Base-by-base conservation (phyloP, 169 alveolate species). In the Plasmodium relictum region DNA sequence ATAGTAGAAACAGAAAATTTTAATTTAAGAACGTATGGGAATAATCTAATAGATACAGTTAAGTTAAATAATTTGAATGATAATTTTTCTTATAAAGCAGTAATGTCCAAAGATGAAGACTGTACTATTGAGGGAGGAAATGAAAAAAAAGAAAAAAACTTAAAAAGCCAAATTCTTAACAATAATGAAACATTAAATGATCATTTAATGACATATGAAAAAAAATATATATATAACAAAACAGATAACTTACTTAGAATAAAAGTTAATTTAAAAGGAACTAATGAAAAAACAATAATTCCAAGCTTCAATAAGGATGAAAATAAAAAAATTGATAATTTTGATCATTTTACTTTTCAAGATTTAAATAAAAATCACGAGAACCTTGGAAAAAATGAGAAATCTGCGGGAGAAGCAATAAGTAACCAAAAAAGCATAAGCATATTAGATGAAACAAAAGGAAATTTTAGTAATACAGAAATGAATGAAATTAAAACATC, bases 401-500 rank as follows among this genome's bases (percentile, higher is more conserved):
- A 7, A 6, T 8, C 7, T 41, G 22, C 71, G 42, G 16, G 39
- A 22, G 59, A 56, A 59, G 61, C 24, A n/a, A 31, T 48, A 39
- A 24, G 24, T n/a, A 74, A 16, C 41, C 39, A 44, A 12, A n/a
- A 0, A 48, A 58, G 24, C 61, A n/a, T 6, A 6, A 31, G 48
- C 12, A 18, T 9, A 22, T n/a, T 24, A 59, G 14, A 63, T n/a
- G 41, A 26, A 18, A 62, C 58, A 66, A 56, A 74, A 31, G 88
- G 65, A 56, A 74, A 18, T 59, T 42, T 74, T 24, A 74, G 63
- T 39, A 73, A 58, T 52, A 78, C 78, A 8, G 89, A 78, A 65
- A 39, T 44, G 37, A 48, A 37, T 50, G 45, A 56, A 72, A 78
- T 39, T 6, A 78, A 69, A 62, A 22, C n/a, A 0, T 20, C 71